Percentiles rank a stretch among this genome's conserved stretches.
Conservation (phyloP, 345 rosid genomes). For the Eucalyptus pauciflora region DNA sequence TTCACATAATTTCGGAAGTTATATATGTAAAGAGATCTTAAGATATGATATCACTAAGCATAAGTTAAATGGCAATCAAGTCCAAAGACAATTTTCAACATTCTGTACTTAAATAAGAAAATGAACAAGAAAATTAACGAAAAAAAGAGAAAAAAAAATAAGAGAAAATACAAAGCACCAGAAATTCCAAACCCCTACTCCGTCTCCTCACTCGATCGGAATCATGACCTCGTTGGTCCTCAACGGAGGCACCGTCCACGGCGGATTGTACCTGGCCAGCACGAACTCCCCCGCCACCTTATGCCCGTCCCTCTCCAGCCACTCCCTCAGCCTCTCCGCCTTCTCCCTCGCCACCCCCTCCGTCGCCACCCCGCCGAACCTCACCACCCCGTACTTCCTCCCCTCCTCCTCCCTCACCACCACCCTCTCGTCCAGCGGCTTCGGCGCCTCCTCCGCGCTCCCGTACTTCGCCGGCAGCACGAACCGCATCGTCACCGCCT, state of each 20-base stretch:
- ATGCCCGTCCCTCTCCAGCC: slow-evolving; percentile 64
- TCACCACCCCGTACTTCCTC: slow-evolving; percentile 67
- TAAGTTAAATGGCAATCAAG: not conserved
- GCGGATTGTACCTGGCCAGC: slow-evolving; percentile 85
- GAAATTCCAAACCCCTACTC: not conserved
- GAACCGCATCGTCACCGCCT: slow-evolving; percentile 82
- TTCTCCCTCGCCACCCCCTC: slow-evolving; percentile 60
- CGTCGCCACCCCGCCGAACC: slow-evolving; percentile 48
- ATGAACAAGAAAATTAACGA: not conserved
- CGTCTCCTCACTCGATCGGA: slow-evolving; percentile 42
- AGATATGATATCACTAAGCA: not conserved
- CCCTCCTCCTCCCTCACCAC: slow-evolving; percentile 56
- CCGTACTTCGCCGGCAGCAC: slow-evolving; percentile 54
- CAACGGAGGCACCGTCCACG: slow-evolving; percentile 71
- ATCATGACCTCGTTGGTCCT: slow-evolving; percentile 79
- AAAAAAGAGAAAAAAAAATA: not conserved
- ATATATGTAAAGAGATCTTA: not conserved
- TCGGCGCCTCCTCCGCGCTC: slow-evolving; percentile 80
- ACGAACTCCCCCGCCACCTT: slow-evolving; percentile 49
- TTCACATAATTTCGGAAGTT: not conserved
- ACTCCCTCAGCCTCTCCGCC: slow-evolving; percentile 47
- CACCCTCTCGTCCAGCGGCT: slow-evolving; percentile 81
- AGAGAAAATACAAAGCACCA: not conserved
- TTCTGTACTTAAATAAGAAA: not conserved
- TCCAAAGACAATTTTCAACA: not conserved